Percentiles rank a stretch among this genome's conserved stretches.
Evolutionary conservation across 2,329 filamentous ascomycete genomes (phyloP).

Genomic region (Cryphonectria nitschkei): DNA sequence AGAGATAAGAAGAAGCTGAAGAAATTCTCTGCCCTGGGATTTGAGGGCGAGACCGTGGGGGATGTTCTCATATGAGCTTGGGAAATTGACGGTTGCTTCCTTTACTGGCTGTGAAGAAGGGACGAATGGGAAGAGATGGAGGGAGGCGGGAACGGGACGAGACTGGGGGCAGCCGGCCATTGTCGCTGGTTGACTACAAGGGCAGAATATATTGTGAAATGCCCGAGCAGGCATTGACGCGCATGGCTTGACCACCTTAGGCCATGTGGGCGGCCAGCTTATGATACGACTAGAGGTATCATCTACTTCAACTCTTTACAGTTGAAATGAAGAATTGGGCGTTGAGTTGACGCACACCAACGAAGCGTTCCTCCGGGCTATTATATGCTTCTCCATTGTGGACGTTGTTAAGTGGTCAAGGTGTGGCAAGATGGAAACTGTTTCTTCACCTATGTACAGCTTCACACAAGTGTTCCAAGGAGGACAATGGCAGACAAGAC

Average conservation of each 20-base stretch:
- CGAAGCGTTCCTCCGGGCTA: neutral
- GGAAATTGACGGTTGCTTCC: neutral
- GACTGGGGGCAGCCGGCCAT: slow-evolving; percentile 10
- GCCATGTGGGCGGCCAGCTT: slow-evolving; percentile 28
- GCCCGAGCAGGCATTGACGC: slow-evolving; percentile 37
- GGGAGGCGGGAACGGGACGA: neutral
- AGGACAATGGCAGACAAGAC: neutral
- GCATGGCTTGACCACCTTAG: slow-evolving; percentile 1
- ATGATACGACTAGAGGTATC: slow-evolving; percentile 29
- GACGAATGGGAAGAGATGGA: neutral
- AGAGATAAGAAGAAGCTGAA: slow-evolving; percentile 73
- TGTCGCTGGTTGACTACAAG: slow-evolving; percentile 30
- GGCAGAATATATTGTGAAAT: slow-evolving; percentile 58
- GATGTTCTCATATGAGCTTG: slow-evolving; percentile 68
- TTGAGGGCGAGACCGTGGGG: slow-evolving; percentile 82
- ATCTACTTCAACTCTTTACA: slow-evolving; percentile 16
- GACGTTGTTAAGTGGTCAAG: neutral
- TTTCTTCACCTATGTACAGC: neutral
- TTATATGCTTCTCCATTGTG: neutral
- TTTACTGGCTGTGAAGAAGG: slow-evolving; percentile 18
- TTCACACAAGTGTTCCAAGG: neutral
- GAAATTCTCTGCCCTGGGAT: slow-evolving; percentile 77
- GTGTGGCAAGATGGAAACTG: neutral
- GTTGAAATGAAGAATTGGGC: slow-evolving; percentile 9
- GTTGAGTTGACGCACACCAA: neutral